Evolutionary conservation across 2,329 filamentous ascomycete species (phyloP), one percentile per base, ranked within the genome.

Genomic region (Leptographium galeiforme): DNA sequence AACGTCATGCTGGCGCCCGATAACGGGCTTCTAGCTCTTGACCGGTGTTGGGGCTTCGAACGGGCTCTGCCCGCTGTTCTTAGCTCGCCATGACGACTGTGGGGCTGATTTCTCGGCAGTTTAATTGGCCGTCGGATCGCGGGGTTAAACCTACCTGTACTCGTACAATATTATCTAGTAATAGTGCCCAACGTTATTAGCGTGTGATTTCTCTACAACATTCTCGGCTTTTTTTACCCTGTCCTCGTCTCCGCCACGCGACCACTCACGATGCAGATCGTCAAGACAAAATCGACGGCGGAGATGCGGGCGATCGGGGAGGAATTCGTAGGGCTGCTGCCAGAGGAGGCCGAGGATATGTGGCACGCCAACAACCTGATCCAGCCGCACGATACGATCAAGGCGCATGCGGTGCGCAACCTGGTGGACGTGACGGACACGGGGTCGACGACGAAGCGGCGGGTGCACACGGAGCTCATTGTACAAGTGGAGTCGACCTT

Each of bases 321-420:
- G 54, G 66, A 62, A 13, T 66, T 67, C 54, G 62, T 72, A 18
- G 63, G 64, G 13, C 63, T 73, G n/a, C 57, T 71, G 18, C 68
- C 70, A 18, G 62, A 62, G 33, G 70, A 72, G 33, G 68, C 70
- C 39, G 70, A 73, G 56, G 70, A 73, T 56, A 74, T 75, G 65
- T 81, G 78, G 78, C 77, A 81, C 57, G 76, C 76, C 59, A 79
- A 81, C 64, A 81, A 81, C 66, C 70, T 82, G 56, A 79, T 82
- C 60, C 67, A 72, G 11, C 64, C 71, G 54, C 70, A 72, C 57
- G 78, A 82, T 59, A 61, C 75, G 48, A 68, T 82, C 59, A 71
- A 72, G 56, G 78, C 75, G 16, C 75, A 78, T 55, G 74, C 78
- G 38, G 66, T 77, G 51, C 76, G 78, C 58, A 81, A 80, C 59